Base-by-base conservation (phyloP, 1,284 basidiomycete genomes). In the Phaffia rhodozyma region DNA sequence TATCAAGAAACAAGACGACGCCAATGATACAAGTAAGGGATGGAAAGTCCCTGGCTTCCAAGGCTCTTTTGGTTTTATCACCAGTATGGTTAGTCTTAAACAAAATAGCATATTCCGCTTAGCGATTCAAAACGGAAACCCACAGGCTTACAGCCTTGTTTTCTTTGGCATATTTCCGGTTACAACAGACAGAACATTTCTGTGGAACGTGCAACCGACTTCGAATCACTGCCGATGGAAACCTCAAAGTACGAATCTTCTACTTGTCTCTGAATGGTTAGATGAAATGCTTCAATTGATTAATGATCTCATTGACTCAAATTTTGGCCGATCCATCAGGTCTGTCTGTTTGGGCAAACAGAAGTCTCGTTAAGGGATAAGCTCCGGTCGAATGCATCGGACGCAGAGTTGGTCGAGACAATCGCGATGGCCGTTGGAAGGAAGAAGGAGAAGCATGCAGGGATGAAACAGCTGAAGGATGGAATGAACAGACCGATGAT, bases 21-120 rank as follows among this genome's bases (percentile, higher is more conserved):
- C 82, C 47, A 88, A 87, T 70, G 87, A 91, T 70, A 91, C 89
- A 9, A 87, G 87, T 25, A 83, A 88, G 58, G 85, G 83, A 47
- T 92, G 86, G 81, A 76, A 78, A 66, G 82, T 91, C 60, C 86
- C 85, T 1, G 86, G 86, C 3, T 82, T 85, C 71, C 71, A 71
- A 65, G 90, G 90, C 43, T 84, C 79, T 68, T 81, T 92, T 70
- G 89, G 89, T 11, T 91, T 92, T 77, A 93, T 93, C 72, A 88
- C 85, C 70, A 87, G 86, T 77, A 90, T 91, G 89, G 68, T 68
- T 25, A 7, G 68, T 68, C 21, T 48, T 16, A 5, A 16, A 32
- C 32, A 16, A 23, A 16, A 30, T 43, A 16, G n/a, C 30, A 27
- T 20, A 32, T n/a, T 51, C 54, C 3, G 25, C 9, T 48, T 43